phyloP scores from a whole-genome alignment of 148 eudicot species.

The Rhododendron ferrugineum region DNA sequence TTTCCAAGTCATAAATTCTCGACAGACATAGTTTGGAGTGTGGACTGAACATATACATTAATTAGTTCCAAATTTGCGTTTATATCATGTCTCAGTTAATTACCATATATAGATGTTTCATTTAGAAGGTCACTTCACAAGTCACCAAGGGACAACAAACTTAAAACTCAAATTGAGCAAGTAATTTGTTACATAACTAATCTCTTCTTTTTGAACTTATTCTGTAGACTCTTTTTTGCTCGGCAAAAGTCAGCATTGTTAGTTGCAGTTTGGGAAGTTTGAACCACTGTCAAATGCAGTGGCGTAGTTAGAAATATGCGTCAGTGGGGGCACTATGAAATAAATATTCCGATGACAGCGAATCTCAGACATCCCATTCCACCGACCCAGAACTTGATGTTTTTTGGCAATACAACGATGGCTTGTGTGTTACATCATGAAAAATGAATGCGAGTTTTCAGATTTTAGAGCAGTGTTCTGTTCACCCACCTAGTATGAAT shows the following conservation, averaged over 20 bases:
- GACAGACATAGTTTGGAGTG: neutral
- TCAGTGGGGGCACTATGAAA: too few relatives aligned
- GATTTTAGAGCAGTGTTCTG: too few relatives aligned
- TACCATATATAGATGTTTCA: neutral
- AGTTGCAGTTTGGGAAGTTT: neutral
- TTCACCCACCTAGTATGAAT: too few relatives aligned
- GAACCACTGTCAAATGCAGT: neutral
- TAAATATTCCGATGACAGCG: too few relatives aligned
- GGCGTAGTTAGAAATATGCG: too few relatives aligned
- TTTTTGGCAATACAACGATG: too few relatives aligned
- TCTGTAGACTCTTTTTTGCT: neutral
- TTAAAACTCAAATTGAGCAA: neutral
- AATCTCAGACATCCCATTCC: too few relatives aligned
- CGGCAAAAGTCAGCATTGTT: neutral
- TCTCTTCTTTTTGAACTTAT: neutral
- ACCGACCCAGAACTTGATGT: too few relatives aligned
- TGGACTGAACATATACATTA: neutral
- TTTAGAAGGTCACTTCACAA: neutral
- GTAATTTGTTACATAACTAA: neutral
- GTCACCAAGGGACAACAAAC: neutral
- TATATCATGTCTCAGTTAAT: neutral
- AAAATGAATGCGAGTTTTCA: too few relatives aligned
- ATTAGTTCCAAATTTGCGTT: neutral
- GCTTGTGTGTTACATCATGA: too few relatives aligned
- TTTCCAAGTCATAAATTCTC: neutral